Base-by-base conservation (phyloP, 805 yeast species). In the Kockiozyma suomiensis region DNA sequence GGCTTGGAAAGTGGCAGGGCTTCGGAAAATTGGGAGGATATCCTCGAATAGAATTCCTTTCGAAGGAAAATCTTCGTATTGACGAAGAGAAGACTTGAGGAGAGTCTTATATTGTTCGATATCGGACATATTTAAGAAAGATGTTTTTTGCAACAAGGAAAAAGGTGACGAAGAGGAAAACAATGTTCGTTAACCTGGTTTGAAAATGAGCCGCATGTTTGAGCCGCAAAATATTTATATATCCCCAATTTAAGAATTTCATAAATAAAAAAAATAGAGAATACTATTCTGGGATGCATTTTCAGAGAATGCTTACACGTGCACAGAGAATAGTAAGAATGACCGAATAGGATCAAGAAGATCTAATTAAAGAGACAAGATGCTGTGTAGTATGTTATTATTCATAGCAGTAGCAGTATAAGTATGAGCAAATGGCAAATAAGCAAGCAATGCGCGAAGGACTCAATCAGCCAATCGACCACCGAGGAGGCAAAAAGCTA, bases 31-130 rank as follows among this genome's bases (percentile, higher is more conserved):
- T 50, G 99, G 99, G 72, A 94, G 80, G 74, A 94, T 93, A 76
- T 94, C 99, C 78, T 94, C 98, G 70, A 94, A 94, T 38, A 94
- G 78, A 65, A 94, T 84, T 12, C 99, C 99, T 77, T 89, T 88
- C 59, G 83, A 73, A 42, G 99, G 99, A 80, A 94, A 94, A 78
- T 94, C 90, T 66, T 93, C 96, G 80, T 88, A 93, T 74, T 90
- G 96, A 23, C 74, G 70, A 30, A 77, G 71, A 43, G 72, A 68
- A 45, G 55, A 38, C 33, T 51, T 54, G 32, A 65, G 55, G 12
- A 51, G 56, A 15, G 51, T 35, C 35, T 62, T 59, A 47, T 37
- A 48, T 12, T 67, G 67, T 35, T 54, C 59, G 41, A 62, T 45
- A n/a, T 48, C 37, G 33, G 57, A 37, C 48, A 37, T 42, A 32